Evolutionary conservation across 2,329 filamentous ascomycete species (phyloP), one percentile per base, ranked within the genome.

Genomic region (Colletotrichum orchidophilum): DNA sequence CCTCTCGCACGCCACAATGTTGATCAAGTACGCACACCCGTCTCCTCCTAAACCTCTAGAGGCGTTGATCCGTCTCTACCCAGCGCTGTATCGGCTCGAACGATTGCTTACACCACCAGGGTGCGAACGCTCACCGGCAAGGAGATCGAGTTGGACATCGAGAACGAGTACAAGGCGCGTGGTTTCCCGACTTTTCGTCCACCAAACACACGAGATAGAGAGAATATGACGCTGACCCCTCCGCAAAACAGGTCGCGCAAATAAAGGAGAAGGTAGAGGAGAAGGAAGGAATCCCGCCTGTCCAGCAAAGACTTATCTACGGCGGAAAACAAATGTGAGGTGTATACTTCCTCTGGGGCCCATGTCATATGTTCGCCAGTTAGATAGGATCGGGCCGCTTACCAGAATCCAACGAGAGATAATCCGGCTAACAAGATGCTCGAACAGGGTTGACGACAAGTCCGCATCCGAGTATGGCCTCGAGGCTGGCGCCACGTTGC

Each of bases 251-350:
- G 95, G 94, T 98, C 76, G 92, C 93, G 50, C 92, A 95, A 82
- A 98, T 99, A 88, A 99, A 99, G 88, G 96, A 98, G 85, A 95
- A 96, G 78, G 96, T 99, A 66, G 96, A 99, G 83, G 96, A 99
- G 87, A 98, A 98, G 85, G 96, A 98, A 81, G 96, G 96, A 68
- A 99, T 99, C 77, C 96, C 96, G 53, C 96, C 96, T 1, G 95
- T 96, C 21, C 96, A 99, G 84, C 96, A 99, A 84, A 92, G 96
- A 70, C 86, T 99, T 75, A 99, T 99, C 79, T 98, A 93, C 80
- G 95, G 96, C 64, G 96, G 96, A 78, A 99, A 99, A 87, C 96
- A 99, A 82, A 98, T 99, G 96, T 98, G 85, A 42, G 54, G 50
- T 13, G 15, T 29, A 3, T 12, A 60, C 24, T 21, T n/a, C 11